Conservation (phyloP, 2,329 filamentous ascomycete genomes). For the Arthrobotrys iridis region DNA sequence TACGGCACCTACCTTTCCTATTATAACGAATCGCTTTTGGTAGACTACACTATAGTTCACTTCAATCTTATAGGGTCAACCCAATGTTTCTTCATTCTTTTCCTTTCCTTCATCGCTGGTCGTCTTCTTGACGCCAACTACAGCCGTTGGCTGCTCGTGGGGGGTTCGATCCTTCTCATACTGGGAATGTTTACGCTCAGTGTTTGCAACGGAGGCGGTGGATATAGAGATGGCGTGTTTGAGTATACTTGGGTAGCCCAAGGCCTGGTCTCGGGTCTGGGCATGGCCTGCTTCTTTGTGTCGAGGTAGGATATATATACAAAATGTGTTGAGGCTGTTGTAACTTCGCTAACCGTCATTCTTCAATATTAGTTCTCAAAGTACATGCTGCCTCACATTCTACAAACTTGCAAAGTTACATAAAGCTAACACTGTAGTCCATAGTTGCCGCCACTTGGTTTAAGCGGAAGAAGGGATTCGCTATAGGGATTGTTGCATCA, state of each 20-base stretch:
- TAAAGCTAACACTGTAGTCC: background rate
- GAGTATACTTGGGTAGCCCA: slow-evolving; percentile 34
- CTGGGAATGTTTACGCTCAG: slow-evolving; percentile 37
- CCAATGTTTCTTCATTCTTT: slow-evolving; percentile 50
- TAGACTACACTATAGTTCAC: slow-evolving; percentile 24
- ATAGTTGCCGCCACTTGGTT: slow-evolving; percentile 52
- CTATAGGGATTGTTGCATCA: slow-evolving; percentile 47
- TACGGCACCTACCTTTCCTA: slow-evolving; percentile 49
- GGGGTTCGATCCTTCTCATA: slow-evolving; percentile 30
- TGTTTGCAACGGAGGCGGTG: slow-evolving; percentile 25
- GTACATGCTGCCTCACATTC: slow-evolving; percentile 5
- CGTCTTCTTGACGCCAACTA: slow-evolving; percentile 51
- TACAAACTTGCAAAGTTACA: background rate
- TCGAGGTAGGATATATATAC: slow-evolving; percentile 20
- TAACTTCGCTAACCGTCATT: slow-evolving; percentile 14
- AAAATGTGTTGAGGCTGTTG: slow-evolving; percentile 34
- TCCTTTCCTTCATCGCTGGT: slow-evolving; percentile 44
- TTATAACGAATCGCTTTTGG: slow-evolving; percentile 36
- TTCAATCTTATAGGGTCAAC: slow-evolving; percentile 49
- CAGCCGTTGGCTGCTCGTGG: slow-evolving; percentile 32
- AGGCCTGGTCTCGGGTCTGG: slow-evolving; percentile 35
- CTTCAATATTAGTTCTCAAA: slow-evolving; percentile 37
- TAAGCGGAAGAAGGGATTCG: slow-evolving; percentile 51
- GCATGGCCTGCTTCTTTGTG: slow-evolving; percentile 51
- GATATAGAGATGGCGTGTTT: slow-evolving; percentile 14